Base-by-base conservation (phyloP, 2,329 filamentous ascomycete species). In the Periconia macrospinosa region DNA sequence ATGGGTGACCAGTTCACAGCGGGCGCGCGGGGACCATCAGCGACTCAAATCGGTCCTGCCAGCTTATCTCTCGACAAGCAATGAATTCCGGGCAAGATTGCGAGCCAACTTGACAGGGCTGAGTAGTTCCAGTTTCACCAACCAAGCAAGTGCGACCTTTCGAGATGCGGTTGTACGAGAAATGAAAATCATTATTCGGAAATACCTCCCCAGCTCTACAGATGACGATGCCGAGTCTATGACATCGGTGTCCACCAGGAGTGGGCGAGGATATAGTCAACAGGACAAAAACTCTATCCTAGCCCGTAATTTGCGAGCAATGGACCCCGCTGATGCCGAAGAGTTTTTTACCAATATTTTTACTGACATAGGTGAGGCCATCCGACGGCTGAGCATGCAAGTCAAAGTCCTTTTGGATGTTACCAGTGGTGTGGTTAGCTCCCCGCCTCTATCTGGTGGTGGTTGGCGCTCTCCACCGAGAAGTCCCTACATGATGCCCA, bases 341-440 rank as follows among this genome's bases (percentile, higher is more conserved):
- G 84, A 87, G 7, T 83, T 97, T 63, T 82, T 97, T 14, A 80
- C 86, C 30, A 90, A 86, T 53, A 89, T 96, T 15, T 99, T 97
- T 67, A 88, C 92, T 17, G 86, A 89, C 33, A 88, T 97, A 9
- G 89, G 93, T 3, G 94, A 99, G 76, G 90, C 90, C 3, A 73
- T 99, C 45, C 83, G 94, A 52, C 84, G 94, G 65, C 78, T 97
- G 8, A 91, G 91, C 17, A 92, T 91, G 0, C 93, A 97, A 70
- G 89, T 94, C 51, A 99, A 99, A 72, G 87, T 97, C 10, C 76
- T 99, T n/a, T 81, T 99, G 10, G 94, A 99, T 72, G 90, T 96
- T 18, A 94, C 92, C 1, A 96, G 92, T 70, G 87, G 85, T 13
- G 81, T 90, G 48, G 80, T 83, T 17, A 71, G 78, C 20, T 40